Percentiles rank a stretch among this genome's conserved stretches.
Conservation (phyloP, 2,329 filamentous ascomycete genomes). For the Colletotrichum sp. region DNA sequence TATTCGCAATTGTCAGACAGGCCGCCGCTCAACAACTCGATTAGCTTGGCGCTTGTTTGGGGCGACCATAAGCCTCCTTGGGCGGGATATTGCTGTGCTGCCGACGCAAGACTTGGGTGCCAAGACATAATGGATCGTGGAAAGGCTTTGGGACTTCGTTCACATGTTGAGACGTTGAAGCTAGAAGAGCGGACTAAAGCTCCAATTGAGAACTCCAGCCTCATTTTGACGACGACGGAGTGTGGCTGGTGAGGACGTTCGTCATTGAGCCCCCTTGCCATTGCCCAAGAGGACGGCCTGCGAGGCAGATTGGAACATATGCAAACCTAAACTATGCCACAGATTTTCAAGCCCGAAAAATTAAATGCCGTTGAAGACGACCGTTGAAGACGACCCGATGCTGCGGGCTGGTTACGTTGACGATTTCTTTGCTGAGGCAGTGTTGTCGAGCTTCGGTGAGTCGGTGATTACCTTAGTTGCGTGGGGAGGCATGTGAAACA, state of each 20-base stretch:
- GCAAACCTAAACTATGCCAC: neutral
- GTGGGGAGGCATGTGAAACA: neutral
- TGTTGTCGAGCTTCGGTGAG: neutral
- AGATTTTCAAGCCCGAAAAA: no score
- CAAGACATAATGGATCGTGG: neutral
- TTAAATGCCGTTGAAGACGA: neutral
- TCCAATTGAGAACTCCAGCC: fast-evolving
- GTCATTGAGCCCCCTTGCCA: neutral
- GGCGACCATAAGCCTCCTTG: neutral
- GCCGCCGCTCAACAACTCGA: neutral
- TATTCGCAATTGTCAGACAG: neutral
- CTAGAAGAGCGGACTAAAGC: neutral
- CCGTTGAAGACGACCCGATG: neutral
- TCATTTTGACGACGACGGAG: neutral
- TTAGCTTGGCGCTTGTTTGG: neutral
- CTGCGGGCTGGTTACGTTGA: neutral
- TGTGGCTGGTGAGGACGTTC: neutral
- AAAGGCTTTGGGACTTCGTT: neutral
- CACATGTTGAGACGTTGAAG: neutral
- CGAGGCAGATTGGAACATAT: neutral
- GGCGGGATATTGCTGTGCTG: neutral
- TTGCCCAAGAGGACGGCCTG: neutral
- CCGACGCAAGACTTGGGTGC: neutral
- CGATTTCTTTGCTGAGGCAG: neutral
- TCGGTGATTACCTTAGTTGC: neutral